Evolutionary conservation across 768 basidiomycete species (phyloP), one percentile per base, ranked within the genome.

Genomic region (Basidioascus undulatus): DNA sequence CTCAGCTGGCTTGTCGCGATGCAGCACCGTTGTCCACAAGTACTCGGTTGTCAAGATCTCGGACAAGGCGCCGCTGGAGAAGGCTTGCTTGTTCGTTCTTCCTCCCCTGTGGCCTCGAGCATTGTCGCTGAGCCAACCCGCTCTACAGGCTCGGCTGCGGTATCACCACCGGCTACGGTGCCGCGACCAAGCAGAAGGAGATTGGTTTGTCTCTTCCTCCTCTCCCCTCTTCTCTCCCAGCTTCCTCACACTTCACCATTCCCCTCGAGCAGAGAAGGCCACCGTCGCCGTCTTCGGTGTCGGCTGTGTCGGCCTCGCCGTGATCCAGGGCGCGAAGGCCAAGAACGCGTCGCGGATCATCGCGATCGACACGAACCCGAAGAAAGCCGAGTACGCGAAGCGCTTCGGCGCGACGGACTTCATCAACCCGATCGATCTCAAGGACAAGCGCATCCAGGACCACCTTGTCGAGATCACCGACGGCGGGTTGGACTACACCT

Each of bases 161-260:
- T 48, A 89, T 96, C 57, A 89, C 87, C 27, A 94, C 87, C n/a
- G 87, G 87, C 15, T 96, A 84, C 81, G 87, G 89, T 41, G 79
- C 89, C 6, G 80, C 89, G 36, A 70, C 70, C 48, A 94, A 94
- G 64, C 82, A 86, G 54, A 70, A 76, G 19, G 83, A 80, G 20
- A 79, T 78, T 53, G 18, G 74, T 63, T 21, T 5, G 24, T 30
- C 31, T n/a, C 28, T 35, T 37, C 32, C 31, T 41, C 35, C 33
- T 21, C 25, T 23, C 25, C 5, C 34, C 23, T 20, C 25, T 41
- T 37, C 39, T 37, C 18, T 32, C 40, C 32, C 35, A 40, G 20
- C 19, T 33, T 16, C 20, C 38, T 20, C 27, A 7, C 53, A 79
- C 6, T 5, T 4, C 24, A 9, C 9, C 1, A 26, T 6, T 12